phyloP scores from a whole-genome alignment of 2,329 filamentous ascomycete genomes.

The Ampelomyces quisqualis region DNA sequence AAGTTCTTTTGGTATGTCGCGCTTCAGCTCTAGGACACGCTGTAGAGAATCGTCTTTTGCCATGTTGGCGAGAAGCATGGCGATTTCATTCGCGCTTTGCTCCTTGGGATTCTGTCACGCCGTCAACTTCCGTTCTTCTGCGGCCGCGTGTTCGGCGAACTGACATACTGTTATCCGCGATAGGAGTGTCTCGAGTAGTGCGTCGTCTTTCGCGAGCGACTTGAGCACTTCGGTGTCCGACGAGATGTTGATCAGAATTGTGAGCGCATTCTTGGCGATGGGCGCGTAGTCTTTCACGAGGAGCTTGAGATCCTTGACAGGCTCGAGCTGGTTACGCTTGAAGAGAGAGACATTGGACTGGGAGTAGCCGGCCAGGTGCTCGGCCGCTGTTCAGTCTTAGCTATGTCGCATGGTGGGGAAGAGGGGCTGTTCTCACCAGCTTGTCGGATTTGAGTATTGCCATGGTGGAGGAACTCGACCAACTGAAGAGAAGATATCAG shows the following conservation, averaged over 20 bases:
- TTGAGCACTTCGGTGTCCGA: constrained; percentile 75
- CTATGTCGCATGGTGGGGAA: constrained; percentile 22
- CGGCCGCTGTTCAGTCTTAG: constrained; percentile 60
- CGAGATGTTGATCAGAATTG: constrained; percentile 83
- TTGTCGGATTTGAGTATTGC: constrained; percentile 85
- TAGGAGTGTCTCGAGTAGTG: constrained; percentile 74
- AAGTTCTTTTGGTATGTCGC: constrained; percentile 67
- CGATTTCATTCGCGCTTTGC: constrained; percentile 76
- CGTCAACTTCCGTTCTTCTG: constrained; percentile 8
- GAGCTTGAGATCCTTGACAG: constrained; percentile 84
- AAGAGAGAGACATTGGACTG: constrained; percentile 77
- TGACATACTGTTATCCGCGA: constrained; percentile 71
- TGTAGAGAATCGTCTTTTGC: constrained; percentile 76
- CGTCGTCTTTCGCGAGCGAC: constrained; percentile 72
- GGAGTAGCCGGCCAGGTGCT: constrained; percentile 82
- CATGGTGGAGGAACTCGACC: constrained; percentile 89
- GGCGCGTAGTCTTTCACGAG: constrained; percentile 81
- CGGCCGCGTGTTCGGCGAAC: constrained; percentile 34
- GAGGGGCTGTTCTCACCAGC: constrained; percentile 57
- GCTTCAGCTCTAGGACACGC: constrained; percentile 66
- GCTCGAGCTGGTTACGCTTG: constrained; percentile 74
- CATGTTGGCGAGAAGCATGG: constrained; percentile 92
- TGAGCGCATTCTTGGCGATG: constrained; percentile 90
- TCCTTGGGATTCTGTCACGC: constrained; percentile 65
- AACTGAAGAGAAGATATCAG: constrained; percentile 68